Conservation (phyloP, 1,284 basidiomycete species). For the Sparassis latifolia region DNA sequence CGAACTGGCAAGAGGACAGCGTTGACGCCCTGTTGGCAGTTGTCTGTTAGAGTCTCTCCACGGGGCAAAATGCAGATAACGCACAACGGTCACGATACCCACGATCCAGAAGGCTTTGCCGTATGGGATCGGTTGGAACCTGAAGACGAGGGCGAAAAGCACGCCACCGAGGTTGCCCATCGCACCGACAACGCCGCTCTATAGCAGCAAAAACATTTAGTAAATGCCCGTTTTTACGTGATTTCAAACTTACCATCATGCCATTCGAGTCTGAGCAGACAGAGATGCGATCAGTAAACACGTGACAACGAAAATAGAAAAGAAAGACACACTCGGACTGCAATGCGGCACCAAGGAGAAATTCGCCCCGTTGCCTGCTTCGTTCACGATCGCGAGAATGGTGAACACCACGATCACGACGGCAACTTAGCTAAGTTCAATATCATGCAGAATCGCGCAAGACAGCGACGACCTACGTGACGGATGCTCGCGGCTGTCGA, state of each 20-base stretch:
- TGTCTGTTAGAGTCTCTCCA: neutral
- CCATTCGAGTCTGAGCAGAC: constrained; percentile 28
- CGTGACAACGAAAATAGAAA: constrained; percentile 2
- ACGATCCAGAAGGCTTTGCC: constrained; percentile 44
- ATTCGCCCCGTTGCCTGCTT: constrained; percentile 47
- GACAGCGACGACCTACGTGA: constrained; percentile 13
- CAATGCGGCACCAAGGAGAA: constrained; percentile 51
- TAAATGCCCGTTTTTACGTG: neutral
- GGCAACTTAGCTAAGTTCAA: constrained; percentile 10
- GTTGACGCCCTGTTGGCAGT: constrained; percentile 11
- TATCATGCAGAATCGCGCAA: neutral
- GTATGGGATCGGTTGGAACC: constrained; percentile 35
- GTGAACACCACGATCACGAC: constrained; percentile 25
- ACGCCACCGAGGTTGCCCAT: constrained; percentile 51
- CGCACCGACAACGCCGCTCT: constrained; percentile 46
- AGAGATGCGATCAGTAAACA: constrained; percentile 11
- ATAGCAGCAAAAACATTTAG: neutral
- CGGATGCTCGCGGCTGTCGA: constrained; percentile 27
- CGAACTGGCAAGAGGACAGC: constrained; percentile 9
- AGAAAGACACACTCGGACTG: constrained; percentile 32
- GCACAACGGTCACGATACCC: constrained; percentile 31
- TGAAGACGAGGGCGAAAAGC: constrained; percentile 41
- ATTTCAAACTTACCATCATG: constrained; percentile 25
- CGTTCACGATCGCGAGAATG: constrained; percentile 35
- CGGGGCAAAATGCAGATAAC: constrained; percentile 5